Evolutionary conservation across 257 asterid species (phyloP), one percentile per base, ranked within the genome.

Genomic region (Nicotiana obtusifolia): DNA sequence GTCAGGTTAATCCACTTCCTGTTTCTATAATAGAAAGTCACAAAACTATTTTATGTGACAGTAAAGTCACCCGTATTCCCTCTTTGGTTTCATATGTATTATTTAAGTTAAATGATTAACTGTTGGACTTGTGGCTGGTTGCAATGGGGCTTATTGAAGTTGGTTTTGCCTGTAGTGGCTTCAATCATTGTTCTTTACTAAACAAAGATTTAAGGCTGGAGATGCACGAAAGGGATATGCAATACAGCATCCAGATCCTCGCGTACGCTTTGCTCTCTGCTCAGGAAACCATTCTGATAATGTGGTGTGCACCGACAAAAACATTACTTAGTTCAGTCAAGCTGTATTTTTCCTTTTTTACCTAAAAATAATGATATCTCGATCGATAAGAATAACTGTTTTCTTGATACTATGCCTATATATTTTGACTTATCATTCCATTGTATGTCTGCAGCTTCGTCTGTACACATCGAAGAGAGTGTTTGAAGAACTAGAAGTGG

Each of bases 281-380:
- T 86, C 88, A 5, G 99, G 98, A 80, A 91, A 97, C 92, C 86
- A 87, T 73, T 94, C 97, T 56, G 97, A 95, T 86, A 97, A 97
- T 28, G 44, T 89, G 78, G 98, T 95, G 88, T 85, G 91, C 35
- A 20, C 60, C 10, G 20, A 64, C 2, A 37, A 15, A 62, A 62
- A 62, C 68, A 62, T 62, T 62, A 62, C 68, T 14, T 24, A 10
- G n/a, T 35, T 5, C 8, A 35, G 44, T 2, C 44, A 35, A 35
- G 6, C 44, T 35, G 9, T 1, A 2, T 1, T 35, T 35, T 35
- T 35, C 44, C 44, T 35, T 35, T 35, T 1, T 2, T 35, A 2
- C 67, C 33, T 61, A 5, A 10, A 41, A 5, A 2, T 64, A 22
- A 61, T 22, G 33, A 7, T 61, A 22, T 24, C 19, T 62, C 24